A percentile compares a stretch with the other conserved stretches of the same genome.
Conservation (phyloP, 2,329 filamentous ascomycete genomes). For the Apiospora pterosperma region DNA sequence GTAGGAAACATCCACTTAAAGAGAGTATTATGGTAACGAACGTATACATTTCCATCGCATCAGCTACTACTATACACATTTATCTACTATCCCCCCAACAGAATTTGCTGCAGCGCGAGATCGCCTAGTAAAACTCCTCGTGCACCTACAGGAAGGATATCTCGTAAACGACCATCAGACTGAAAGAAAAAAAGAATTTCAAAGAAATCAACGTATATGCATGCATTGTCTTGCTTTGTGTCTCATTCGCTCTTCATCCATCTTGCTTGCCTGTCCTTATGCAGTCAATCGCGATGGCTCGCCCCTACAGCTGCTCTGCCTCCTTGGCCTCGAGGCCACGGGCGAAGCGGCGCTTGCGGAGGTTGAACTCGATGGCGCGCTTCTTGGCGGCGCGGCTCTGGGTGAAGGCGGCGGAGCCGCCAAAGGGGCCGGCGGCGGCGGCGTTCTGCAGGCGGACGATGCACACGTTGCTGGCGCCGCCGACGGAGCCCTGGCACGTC, state of each 20-base stretch:
- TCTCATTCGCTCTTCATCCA: background rate
- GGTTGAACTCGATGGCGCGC: constrained; percentile 53
- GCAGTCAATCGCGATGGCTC: background rate
- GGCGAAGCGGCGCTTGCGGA: constrained; percentile 22
- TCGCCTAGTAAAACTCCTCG: background rate
- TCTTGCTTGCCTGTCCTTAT: background rate
- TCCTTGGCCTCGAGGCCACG: constrained; percentile 7
- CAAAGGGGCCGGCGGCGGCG: constrained; percentile 59
- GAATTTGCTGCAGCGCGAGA: background rate
- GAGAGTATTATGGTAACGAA: background rate
- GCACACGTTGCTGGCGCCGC: constrained; percentile 58
- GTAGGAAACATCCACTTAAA: background rate
- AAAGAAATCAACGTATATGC: no score
- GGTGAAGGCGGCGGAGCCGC: constrained; percentile 61
- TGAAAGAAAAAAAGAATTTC: background rate
- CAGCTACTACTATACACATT: background rate
- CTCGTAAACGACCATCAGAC: background rate
- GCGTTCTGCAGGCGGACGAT: constrained; percentile 59
- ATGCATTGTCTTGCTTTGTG: background rate
- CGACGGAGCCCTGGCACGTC: constrained; percentile 57
- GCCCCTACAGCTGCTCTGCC: background rate
- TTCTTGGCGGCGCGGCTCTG: constrained; percentile 53
- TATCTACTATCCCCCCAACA: background rate
- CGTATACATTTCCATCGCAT: background rate
- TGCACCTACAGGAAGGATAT: background rate